Base-by-base conservation (phyloP, 805 yeast genomes). In the Candida arabinofermentans region DNA sequence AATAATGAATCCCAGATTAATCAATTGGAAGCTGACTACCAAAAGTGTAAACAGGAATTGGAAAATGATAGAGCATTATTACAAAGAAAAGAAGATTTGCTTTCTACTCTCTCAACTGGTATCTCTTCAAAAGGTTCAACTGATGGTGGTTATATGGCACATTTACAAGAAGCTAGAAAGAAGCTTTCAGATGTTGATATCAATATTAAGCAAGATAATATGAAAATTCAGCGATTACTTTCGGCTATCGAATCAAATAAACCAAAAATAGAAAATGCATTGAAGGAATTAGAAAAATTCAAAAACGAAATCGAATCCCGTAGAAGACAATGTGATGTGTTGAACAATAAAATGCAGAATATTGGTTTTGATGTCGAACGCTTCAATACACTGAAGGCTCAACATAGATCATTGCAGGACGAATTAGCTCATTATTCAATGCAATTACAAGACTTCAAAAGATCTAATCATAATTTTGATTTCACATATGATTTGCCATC, bases 101-200 rank as follows among this genome's bases (percentile, higher is more conserved):
- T 87, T 8, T 84, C 93, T 0, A 82, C 95, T 0, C 69, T 90
- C 31, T 80, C 89, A 0, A 87, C 96, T 0, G 96, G 97, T 53
- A 81, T 90, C n/a, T 85, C 96, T 0, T 77, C 95, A 0, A 81
- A 77, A 44, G 96, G 95, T 41, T 72, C 81, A 0, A 67, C 81
- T 0, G 83, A 81, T 53, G 81, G 85, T 26, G 96, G 96, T 8
- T 90, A 86, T 61, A 66, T 72, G 47, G 73, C 81, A 2, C 96
- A 88, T 53, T 63, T 89, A 32, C 76, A 77, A 43, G 79, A 77
- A 36, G 79, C 78, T 8, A 83, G 82, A 50, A 72, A 72, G 19
- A 70, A 67, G 30, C 59, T 81, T 6, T 74, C 80, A 35, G 72
- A 75, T 17, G 65, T 78, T 1, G 71, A 72, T 26, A 79, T 83